Evolutionary conservation across 352 stramenopile genomes (phyloP), one percentile per base, ranked within the genome.

Genomic region (Elongisporangium senticosum): DNA sequence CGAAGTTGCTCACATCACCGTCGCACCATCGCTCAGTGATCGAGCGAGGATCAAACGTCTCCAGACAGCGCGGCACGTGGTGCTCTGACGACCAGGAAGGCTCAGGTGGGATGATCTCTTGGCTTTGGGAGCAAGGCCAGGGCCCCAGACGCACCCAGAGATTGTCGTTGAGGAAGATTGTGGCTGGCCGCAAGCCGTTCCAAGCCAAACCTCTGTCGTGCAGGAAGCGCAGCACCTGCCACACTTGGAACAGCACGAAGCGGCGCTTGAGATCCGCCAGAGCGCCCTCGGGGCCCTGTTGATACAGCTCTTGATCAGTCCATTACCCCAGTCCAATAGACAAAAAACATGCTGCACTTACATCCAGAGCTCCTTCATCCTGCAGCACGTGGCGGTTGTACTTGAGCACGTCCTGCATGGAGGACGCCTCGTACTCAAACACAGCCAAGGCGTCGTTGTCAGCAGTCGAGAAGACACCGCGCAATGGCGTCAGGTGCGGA

Each of bases 1-100:
- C 93, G 33, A 97, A 94, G 56, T 98, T 98, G 24, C 72, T 91
- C 6, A 98, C 56, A 52, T 93, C 80, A 7, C 94, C 86, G 14
- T 72, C 71, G 53, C 87, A 79, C 97, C 97, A 99, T 24, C 74
- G 73, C 49, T 93, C 72, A 0, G 90, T 97, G 5, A 96, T 60
- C 2, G 81, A 89, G 7, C 61, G 65, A 8, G 62, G 59, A 39
- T 6, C 62, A 48, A 6, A 83, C 55, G 10, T 51, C 40, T 15
- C 57, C 64, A 53, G 59, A 59, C 11, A 72, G 19, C 3, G 22
- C 5, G 8, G 20, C n/a, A 21, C 23, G 14, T 24, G 24, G 0
- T 23, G 37, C 23, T 53, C 22, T 5, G 13, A 17, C 3, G 33
- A 2, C 6, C 28, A 14, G 28, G 28, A 39, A 39, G 10, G 28